Evolutionary conservation across 768 basidiomycete species (phyloP).

Genomic region (Panaeolus papilionaceus): DNA sequence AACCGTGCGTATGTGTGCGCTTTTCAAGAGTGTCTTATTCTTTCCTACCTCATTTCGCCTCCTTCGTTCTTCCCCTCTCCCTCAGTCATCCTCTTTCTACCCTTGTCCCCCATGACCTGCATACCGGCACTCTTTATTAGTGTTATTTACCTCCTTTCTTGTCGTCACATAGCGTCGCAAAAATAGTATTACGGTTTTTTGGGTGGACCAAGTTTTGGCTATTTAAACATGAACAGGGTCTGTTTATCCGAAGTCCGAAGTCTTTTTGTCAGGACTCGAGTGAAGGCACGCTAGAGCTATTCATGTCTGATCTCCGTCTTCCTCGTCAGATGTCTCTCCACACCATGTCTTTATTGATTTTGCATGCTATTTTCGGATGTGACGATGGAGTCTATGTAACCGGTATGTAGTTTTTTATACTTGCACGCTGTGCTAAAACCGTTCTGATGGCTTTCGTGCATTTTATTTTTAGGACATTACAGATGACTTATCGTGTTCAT

Average conservation of each 20-base stretch:
- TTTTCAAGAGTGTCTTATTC: background rate
- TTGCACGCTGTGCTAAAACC: background rate
- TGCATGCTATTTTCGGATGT: background rate
- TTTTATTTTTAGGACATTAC: too few relatives aligned
- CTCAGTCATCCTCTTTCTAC: conserved; percentile 2
- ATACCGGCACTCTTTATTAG: conserved; percentile 3
- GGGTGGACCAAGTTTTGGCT: conserved; percentile 4
- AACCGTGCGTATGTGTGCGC: background rate
- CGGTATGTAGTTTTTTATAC: background rate
- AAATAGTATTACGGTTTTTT: conserved; percentile 12
- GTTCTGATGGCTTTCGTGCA: background rate
- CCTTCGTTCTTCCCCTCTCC: conserved; percentile 27
- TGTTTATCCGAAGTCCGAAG: background rate
- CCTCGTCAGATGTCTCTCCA: background rate
- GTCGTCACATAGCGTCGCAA: conserved; percentile 3
- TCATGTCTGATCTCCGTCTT: conserved; percentile 8
- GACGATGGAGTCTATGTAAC: background rate
- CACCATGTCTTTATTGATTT: background rate
- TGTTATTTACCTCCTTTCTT: background rate
- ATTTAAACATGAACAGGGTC: conserved; percentile 1
- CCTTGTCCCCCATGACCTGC: background rate
- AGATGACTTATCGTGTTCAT: too few relatives aligned
- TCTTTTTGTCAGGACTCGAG: background rate
- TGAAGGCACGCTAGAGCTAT: background rate
- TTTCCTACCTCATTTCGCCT: conserved; percentile 32